These are phyloP conservation scores for Poa pratensis DNA, from an alignment of 176 grass and related monocot genomes.

Conservation along the genomic window DNA sequence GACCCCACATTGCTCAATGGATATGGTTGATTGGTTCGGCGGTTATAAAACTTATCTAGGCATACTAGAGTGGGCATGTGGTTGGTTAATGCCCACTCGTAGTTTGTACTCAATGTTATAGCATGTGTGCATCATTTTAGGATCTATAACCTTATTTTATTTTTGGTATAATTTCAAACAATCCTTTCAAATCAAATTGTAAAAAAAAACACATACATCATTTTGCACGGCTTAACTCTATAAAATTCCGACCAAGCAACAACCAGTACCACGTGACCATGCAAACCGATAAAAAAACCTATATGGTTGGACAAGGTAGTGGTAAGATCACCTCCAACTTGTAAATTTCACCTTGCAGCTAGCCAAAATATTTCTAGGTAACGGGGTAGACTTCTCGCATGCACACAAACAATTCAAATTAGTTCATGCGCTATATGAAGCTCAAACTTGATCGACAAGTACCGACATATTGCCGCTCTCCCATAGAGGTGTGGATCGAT, in stretches of 20 bases:
- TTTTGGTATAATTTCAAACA: neutral
- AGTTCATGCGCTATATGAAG: no score
- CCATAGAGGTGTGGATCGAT: slow-evolving; percentile 1
- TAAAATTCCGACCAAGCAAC: neutral
- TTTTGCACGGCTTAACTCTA: neutral
- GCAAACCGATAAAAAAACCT: neutral
- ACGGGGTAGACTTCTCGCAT: neutral
- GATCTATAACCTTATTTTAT: neutral
- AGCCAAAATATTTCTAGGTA: neutral
- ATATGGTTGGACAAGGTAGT: neutral
- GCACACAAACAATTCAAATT: neutral
- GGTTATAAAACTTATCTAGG: neutral
- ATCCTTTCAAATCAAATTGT: neutral
- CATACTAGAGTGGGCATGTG: neutral
- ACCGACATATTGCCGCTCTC: neutral
- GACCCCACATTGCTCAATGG: neutral
- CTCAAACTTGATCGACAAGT: neutral
- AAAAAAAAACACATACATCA: neutral
- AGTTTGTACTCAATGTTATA: neutral
- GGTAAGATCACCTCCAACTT: neutral
- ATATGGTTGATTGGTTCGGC: neutral
- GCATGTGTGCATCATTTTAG: rapidly evolving
- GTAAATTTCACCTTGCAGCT: neutral
- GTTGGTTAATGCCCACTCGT: neutral
- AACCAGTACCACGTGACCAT: neutral